Base-by-base conservation (phyloP, 441 rosid species). In the Codiaeum variegatum region DNA sequence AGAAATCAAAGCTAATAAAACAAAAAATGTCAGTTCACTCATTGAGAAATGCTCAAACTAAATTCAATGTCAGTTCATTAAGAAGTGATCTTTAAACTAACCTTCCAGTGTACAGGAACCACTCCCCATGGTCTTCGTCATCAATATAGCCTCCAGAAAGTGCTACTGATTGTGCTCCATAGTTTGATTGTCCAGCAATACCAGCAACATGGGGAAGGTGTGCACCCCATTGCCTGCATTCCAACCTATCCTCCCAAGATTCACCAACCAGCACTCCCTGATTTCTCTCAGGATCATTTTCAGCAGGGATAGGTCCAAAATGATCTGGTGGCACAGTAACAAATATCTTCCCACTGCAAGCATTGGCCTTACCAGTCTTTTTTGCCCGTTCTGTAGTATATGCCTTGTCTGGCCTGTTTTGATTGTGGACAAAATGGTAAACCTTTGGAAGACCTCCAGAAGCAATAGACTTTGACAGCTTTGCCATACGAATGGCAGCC, bases 81-180 rank as follows among this genome's bases (percentile, higher is more conserved):
- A 12, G n/a, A 9, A n/a, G 8, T 46, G 40, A 29, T 18, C 24
- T 42, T 29, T 6, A 52, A 66, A 24, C 83, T 29, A 76, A 94
- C 99, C 98, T 92, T 73, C 99, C 98, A 3, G 99, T 90, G 76
- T 92, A 91, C 15, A 91, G 85, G 60, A 92, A 91, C 94, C 97
- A 94, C 75, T 94, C 98, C 32, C 98, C 99, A 58, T 92, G 98
- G 52, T 94, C 99, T 78, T 91, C 91, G 15, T 94, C 98, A 62
- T 94, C 97, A 52, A 71, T 29, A 51, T 94, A 94, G 1, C 98
- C 99, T 71, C 93, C 91, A 19, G 94, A 91, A 52, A 94, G 96
- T 6, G 87, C 94, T 24, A 91, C 96, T 0, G 96, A 94, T 55
- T 94, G 97, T 60, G 98, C 81, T 73, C 98, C 98, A 77, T 83